These are phyloP conservation scores for Staphylotrichum longicolle DNA, from an alignment of 495 filamentous ascomycete species.

Conservation along the genomic window DNA sequence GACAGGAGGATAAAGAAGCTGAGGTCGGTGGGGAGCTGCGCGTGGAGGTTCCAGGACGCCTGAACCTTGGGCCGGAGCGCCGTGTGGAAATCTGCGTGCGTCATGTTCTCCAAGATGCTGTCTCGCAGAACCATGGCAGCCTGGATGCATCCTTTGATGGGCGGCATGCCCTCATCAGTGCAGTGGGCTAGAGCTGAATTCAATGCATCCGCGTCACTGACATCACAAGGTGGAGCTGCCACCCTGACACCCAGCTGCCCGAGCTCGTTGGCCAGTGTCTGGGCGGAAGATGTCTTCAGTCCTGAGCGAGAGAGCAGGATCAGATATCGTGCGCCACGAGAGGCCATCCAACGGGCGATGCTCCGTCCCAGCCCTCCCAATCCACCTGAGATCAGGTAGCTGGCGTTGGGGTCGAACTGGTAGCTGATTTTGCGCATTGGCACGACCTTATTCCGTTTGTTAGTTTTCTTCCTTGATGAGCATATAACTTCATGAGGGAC, in stretches of 20 bases:
- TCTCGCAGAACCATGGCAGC: slow-evolving; percentile 13
- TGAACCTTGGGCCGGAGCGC: slow-evolving; percentile 44
- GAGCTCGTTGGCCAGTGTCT: slow-evolving; percentile 27
- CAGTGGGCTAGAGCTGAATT: no score
- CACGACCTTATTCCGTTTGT: background rate
- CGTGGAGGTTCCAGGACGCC: slow-evolving; percentile 40
- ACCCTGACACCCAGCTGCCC: slow-evolving; percentile 27
- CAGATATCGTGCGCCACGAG: slow-evolving; percentile 55
- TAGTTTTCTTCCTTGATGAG: slow-evolving; percentile 5
- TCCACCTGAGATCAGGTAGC: slow-evolving; percentile 59
- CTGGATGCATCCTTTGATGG: no score
- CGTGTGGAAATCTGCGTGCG: slow-evolving; percentile 20
- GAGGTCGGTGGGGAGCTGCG: slow-evolving; percentile 29
- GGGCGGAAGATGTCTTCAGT: slow-evolving; percentile 6
- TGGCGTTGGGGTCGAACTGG: slow-evolving; percentile 16
- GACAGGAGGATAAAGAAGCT: slow-evolving; percentile 58
- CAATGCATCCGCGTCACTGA: slow-evolving; percentile 22
- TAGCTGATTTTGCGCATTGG: no score
- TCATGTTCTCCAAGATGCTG: slow-evolving; percentile 36
- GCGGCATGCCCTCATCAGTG: no score
- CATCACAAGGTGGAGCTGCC: slow-evolving; percentile 39
- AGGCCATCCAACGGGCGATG: slow-evolving; percentile 55
- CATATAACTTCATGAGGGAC: slow-evolving; percentile 12
- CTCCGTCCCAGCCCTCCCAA: slow-evolving; percentile 60
- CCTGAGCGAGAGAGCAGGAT: slow-evolving; percentile 53